Percentiles rank a stretch among this genome's conserved stretches.
Conservation (phyloP, 768 basidiomycete species). For the Trametes sanguinea region DNA sequence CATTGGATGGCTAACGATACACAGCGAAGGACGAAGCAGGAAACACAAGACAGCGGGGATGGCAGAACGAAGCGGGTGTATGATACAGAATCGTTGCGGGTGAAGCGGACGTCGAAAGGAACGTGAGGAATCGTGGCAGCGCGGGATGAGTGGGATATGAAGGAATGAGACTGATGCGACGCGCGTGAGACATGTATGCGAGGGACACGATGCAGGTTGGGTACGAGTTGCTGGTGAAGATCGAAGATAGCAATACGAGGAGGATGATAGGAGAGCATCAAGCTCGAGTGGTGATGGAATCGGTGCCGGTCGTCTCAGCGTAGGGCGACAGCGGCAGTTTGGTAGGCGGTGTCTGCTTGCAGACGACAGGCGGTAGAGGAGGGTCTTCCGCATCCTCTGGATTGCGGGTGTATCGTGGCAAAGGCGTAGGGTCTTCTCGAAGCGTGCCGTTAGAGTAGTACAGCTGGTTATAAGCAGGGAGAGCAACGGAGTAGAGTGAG, state of each 20-base stretch:
- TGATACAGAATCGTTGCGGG: background rate
- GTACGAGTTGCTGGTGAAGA: background rate
- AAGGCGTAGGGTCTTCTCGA: slow-evolving; percentile 68
- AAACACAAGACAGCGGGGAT: background rate
- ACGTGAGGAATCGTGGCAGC: slow-evolving; percentile 3
- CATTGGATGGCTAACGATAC: slow-evolving; percentile 7
- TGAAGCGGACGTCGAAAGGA: background rate
- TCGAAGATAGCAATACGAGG: background rate
- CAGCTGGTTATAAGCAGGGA: slow-evolving; percentile 80
- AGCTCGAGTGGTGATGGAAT: background rate
- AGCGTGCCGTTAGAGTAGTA: slow-evolving; percentile 74
- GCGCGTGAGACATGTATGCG: background rate
- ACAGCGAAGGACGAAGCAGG: slow-evolving; percentile 6
- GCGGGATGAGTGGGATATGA: background rate
- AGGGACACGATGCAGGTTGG: background rate
- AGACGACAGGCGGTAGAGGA: background rate
- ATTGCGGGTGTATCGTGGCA: slow-evolving; percentile 30
- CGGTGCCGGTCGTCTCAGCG: background rate
- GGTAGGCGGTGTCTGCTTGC: slow-evolving; percentile 16
- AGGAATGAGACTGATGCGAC: background rate
- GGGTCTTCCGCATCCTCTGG: slow-evolving; percentile 6
- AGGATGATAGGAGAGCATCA: background rate
- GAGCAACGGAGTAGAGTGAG: slow-evolving; percentile 33
- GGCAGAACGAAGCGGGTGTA: background rate
- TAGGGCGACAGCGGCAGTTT: slow-evolving; percentile 5